Base-by-base conservation (phyloP, 306 rosid genomes). In the Trichosanthes truncata region DNA sequence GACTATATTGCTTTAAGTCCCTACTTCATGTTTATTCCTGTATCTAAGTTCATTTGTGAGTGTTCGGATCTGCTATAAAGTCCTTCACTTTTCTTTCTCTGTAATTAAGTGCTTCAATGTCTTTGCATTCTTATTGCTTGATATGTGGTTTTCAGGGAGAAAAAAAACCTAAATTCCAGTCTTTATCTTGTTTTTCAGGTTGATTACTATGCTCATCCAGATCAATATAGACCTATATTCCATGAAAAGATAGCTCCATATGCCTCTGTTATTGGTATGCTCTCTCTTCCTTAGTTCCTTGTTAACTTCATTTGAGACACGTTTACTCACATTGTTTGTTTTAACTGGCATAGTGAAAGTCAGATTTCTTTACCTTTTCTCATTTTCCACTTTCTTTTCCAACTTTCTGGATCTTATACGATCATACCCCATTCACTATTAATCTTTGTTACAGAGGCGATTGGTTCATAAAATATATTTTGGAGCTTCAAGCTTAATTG, bases 141-240 rank as follows among this genome's bases (percentile, higher is more conserved):
- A 14, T 74, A 49, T 43, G 56, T 9, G 17, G 7, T 26, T 73
- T 74, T 49, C 9, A 17, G 41, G 59, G 77, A 26, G 77, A 72
- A 72, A 7, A 45, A 7, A 36, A 41, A 23, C 35, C 62, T 29
- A 17, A 74, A 26, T 74, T 74, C 45, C 60, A 26, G 45, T 74
- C 38, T 14, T 48, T 49, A 12, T 45, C 51, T 46, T 78, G 69
- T 66, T 52, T 79, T 87, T 77, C 93, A 95, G 98, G 91, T 85
- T 75, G 97, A 95, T 85, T 95, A 92, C 86, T 95, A 91, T 86
- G 90, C 93, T 35, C 97, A 92, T 83, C 97, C 97, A 23, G 97
- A 92, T 62, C 93, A 95, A 80, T 95, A 95, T 91, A 87, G 83
- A 51, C 90, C 97, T 31, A 78, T 91, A 81, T 95, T 95, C 85